These are phyloP conservation scores for Neoscytalidium dimidiatum DNA, from an alignment of 2,329 filamentous ascomycete species.

Conservation along the genomic window DNA sequence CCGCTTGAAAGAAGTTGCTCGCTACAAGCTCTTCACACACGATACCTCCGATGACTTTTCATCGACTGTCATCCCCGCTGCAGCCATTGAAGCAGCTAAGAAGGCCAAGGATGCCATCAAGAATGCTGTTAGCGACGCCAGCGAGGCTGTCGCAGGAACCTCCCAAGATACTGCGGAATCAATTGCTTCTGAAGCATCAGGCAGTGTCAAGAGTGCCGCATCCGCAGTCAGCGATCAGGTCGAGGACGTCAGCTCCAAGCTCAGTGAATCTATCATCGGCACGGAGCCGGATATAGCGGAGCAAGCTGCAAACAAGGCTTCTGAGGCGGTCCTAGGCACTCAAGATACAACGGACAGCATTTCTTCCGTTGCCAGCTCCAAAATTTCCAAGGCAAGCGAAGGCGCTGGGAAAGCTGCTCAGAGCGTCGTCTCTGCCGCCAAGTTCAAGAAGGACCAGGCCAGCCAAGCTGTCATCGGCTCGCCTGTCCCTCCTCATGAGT, in stretches of 20 bases:
- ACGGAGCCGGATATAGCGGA: conserved; percentile 29
- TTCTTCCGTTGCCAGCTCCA: conserved; percentile 34
- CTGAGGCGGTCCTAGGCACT: conserved; percentile 28
- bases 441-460: conserved; percentile 25
- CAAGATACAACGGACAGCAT: conserved; percentile 30
- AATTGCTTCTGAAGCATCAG: conserved; percentile 32
- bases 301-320: conserved; percentile 37
- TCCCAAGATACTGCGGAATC: conserved; percentile 39
- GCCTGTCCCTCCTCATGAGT: conserved; percentile 22
- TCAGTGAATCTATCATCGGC: conserved; percentile 27
- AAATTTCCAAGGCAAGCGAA: conserved; percentile 24
- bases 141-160: conserved; percentile 31
- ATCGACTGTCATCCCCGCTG: conserved; percentile 62
- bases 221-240: conserved; percentile 27
- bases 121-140: conserved; percentile 23
- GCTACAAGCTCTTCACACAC: conserved; percentile 76
- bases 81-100: conserved; percentile 50
- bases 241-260: conserved; percentile 26
- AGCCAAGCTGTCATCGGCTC: conserved; percentile 27
- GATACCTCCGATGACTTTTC: conserved; percentile 81
- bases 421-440: conserved; percentile 26
- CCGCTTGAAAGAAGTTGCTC: conserved; percentile 78
- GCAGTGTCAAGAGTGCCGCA: conserved; percentile 25
- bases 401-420: conserved; percentile 20
- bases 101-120: conserved; percentile 41